phyloP scores from a whole-genome alignment of 2,329 filamentous ascomycete genomes.

The Ophiosphaerella herpotricha region DNA sequence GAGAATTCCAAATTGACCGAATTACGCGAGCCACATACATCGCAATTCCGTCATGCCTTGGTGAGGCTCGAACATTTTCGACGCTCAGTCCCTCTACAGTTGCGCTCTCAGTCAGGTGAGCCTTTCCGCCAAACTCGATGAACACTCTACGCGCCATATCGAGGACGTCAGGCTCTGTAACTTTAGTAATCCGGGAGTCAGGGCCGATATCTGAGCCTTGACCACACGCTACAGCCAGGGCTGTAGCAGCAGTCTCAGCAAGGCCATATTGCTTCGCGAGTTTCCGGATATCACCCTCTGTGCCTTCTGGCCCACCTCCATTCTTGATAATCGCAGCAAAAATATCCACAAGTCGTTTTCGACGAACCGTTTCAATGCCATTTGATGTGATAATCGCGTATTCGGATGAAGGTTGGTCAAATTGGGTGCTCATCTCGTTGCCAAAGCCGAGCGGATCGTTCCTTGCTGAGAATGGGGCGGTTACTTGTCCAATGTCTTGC shows the following conservation, averaged over 20 bases:
- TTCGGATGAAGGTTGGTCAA: conserved; percentile 79
- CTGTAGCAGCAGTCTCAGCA: conserved; percentile 85
- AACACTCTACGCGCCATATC: conserved; percentile 86
- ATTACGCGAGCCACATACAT: conserved; percentile 88
- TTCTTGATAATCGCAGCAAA: conserved; percentile 81
- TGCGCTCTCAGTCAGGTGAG: conserved; percentile 79
- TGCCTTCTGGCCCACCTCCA: conserved; percentile 73
- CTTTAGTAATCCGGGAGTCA: conserved; percentile 70
- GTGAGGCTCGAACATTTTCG: conserved; percentile 84
- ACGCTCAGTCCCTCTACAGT: conserved; percentile 66
- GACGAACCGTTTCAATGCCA: conserved; percentile 83
- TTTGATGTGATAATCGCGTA: conserved; percentile 90
- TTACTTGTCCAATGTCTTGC: conserved; percentile 79
- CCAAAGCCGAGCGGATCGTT: conserved; percentile 78
- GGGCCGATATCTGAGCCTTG: conserved; percentile 81
- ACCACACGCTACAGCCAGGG: conserved; percentile 91
- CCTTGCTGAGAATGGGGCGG: conserved; percentile 66
- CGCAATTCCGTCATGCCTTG: conserved; percentile 84
- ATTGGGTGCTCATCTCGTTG: conserved; percentile 96
- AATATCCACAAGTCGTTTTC: conserved; percentile 85
- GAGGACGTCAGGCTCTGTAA: conserved; percentile 82
- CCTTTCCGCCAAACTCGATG: conserved; percentile 89
- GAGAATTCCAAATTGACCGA: conserved; percentile 83
- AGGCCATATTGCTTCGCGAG: conserved; percentile 87
- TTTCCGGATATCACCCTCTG: conserved; percentile 79